Conservation (phyloP, 208 protist genomes). For the Leishmania amazonensis region DNA sequence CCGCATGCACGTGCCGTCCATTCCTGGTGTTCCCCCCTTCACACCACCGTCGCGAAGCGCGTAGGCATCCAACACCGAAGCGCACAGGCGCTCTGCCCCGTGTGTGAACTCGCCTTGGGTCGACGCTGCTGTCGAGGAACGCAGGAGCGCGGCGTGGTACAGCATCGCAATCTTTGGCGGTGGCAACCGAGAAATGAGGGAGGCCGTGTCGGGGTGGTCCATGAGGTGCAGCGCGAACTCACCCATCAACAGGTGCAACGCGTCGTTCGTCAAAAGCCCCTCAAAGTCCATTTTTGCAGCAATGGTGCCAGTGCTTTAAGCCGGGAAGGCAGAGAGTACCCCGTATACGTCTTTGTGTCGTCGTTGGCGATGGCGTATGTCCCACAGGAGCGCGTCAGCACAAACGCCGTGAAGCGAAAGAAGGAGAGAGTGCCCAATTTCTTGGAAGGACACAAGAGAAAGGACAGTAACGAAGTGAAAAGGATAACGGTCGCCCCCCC, state of each 20-base stretch:
- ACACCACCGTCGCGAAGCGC: background rate
- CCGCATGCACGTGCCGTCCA: background rate
- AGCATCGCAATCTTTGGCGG: slow-evolving; percentile 27
- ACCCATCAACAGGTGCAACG: slow-evolving; percentile 24
- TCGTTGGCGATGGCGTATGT: background rate
- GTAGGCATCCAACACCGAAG: slow-evolving; percentile 16
- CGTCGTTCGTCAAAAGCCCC: slow-evolving; percentile 20
- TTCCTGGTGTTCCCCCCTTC: background rate
- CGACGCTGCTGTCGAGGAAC: background rate
- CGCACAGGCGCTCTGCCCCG: slow-evolving; percentile 21
- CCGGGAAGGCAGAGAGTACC: background rate
- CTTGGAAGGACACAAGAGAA: background rate
- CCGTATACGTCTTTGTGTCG: background rate
- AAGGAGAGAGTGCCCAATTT: background rate
- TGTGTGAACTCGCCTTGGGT: background rate
- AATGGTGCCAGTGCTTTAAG: background rate
- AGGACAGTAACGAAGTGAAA: background rate
- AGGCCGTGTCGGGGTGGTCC: slow-evolving; percentile 23
- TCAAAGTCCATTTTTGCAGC: slow-evolving; percentile 25
- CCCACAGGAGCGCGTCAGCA: background rate
- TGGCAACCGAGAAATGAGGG: slow-evolving; percentile 21
- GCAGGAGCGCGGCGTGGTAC: slow-evolving; percentile 35
- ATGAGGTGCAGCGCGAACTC: slow-evolving; percentile 29
- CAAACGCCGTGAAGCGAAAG: background rate
- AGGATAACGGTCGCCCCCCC: background rate